These are phyloP conservation scores for Xerocomus tenax DNA, from an alignment of 1,284 basidiomycete genomes.

Conservation along the genomic window DNA sequence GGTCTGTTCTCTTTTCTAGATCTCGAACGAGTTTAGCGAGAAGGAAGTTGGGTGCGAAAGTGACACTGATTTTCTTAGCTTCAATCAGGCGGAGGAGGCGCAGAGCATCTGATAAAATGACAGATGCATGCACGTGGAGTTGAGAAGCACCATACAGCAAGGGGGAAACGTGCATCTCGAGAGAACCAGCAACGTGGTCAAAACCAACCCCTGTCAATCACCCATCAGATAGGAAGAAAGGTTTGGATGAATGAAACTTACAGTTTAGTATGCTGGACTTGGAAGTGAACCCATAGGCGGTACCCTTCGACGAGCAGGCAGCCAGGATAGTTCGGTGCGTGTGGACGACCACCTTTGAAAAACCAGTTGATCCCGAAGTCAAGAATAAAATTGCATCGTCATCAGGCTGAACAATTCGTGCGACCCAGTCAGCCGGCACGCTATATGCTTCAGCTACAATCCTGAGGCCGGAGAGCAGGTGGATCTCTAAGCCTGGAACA, in stretches of 20 bases:
- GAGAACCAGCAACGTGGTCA: constrained; percentile 33
- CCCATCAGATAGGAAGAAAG: background rate
- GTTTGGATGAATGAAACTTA: constrained; percentile 4
- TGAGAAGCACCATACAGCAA: constrained; percentile 23
- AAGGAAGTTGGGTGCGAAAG: constrained; percentile 40
- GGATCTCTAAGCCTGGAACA: constrained; percentile 26
- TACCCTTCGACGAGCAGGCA: constrained; percentile 21
- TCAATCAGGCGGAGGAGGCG: constrained; percentile 24
- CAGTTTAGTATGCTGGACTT: constrained; percentile 22
- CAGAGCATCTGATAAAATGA: constrained; percentile 21
- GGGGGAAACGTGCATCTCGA: constrained; percentile 28
- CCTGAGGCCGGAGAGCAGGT: constrained; percentile 22
- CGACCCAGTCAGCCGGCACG: background rate
- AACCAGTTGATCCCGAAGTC: constrained; percentile 32
- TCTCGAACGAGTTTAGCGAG: constrained; percentile 33
- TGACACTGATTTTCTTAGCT: constrained; percentile 16
- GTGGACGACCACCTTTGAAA: constrained; percentile 31
- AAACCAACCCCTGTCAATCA: constrained; percentile 29
- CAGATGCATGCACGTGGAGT: constrained; percentile 25
- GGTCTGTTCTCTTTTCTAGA: constrained; percentile 15
- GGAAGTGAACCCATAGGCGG: constrained; percentile 21
- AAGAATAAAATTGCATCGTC: constrained; percentile 27
- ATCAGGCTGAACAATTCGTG: constrained; percentile 13
- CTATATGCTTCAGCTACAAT: constrained; percentile 7
- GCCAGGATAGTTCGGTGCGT: constrained; percentile 28